Base-by-base conservation (phyloP, 192 early-diverging fungal genomes). In the Backusella australiensis region DNA sequence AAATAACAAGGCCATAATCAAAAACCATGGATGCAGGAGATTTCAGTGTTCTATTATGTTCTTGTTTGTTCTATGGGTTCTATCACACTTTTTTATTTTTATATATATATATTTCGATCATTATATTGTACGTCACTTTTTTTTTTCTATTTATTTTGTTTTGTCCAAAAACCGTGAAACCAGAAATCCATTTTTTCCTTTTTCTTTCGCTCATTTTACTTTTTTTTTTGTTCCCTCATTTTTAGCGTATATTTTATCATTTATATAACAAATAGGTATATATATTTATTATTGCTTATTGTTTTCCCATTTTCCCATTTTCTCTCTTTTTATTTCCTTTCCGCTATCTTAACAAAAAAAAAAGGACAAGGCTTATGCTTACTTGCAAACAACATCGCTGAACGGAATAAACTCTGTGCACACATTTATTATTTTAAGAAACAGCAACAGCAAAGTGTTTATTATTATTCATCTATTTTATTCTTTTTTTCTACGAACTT, bases 21-120 rank as follows among this genome's bases (percentile, higher is more conserved):
- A 53, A 56, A 56, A 44, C 42, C 53, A 56, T n/a, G 7, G 53
- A 56, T 56, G 53, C 53, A 56, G 53, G 53, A 56, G 53, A 56
- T 23, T 23, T 3, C 53, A 21, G n/a, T 56, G 53, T 56, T 56
- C 53, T 56, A 56, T 56, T 56, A 23, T 56, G 53, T 56, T 56
- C 53, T 56, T 56, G 53, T 56, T 11, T 56, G 53, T 56, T 56
- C 53, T 56, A 56, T 56, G 21, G 21, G 53, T 56, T 56, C 53
- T 56, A 56, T 56, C 53, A 23, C 9, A 56, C 17, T 53, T 53
- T 53, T 56, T 23, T 23, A 9, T 56, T 23, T 56, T 2, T 56
- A 56, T 56, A 17, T 44, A 44, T 44, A 44, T 44, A 15, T 15
- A 0, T 44, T 17, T 44, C 42, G 42, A 44, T 44, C 42, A 44